phyloP scores from a whole-genome alignment of 495 filamentous ascomycete species.

The Penicillium salamii region DNA sequence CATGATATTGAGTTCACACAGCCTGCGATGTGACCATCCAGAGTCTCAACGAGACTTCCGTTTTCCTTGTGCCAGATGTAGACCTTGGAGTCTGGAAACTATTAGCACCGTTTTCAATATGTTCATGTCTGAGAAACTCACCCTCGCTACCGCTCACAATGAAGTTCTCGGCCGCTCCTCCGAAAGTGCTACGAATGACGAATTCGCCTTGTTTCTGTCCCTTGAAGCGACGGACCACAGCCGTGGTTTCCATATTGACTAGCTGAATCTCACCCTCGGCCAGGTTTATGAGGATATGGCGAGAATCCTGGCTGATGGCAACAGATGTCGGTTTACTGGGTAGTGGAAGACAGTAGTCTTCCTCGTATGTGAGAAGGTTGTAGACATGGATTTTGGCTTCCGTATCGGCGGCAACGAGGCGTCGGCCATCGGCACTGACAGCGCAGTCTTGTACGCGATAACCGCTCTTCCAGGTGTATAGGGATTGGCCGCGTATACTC shows the following conservation, averaged over 20 bases:
- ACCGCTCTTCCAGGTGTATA: slow-evolving; percentile 62
- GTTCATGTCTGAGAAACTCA: slow-evolving; percentile 28
- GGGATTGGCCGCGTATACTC: slow-evolving; percentile 50
- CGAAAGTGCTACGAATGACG: slow-evolving; percentile 79
- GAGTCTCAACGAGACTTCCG: slow-evolving; percentile 67
- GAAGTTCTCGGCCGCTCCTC: slow-evolving; percentile 87
- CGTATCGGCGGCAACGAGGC: slow-evolving; percentile 73
- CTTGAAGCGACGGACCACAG: slow-evolving; percentile 66
- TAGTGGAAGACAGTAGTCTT: slow-evolving; percentile 69
- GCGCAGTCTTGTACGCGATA: slow-evolving; percentile 82
- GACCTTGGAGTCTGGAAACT: slow-evolving; percentile 63
- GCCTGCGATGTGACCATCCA: slow-evolving; percentile 70
- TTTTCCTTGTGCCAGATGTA: slow-evolving; percentile 90
- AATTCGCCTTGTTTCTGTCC: slow-evolving; percentile 70
- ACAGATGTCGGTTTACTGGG: slow-evolving; percentile 70
- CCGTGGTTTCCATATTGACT: slow-evolving; percentile 70
- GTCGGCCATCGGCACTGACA: slow-evolving; percentile 73
- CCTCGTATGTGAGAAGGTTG: slow-evolving; percentile 69
- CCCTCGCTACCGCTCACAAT: slow-evolving; percentile 91
- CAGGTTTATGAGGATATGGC: slow-evolving; percentile 78
- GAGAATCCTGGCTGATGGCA: slow-evolving; percentile 75
- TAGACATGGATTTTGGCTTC: slow-evolving; percentile 74
- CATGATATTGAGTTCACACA: slow-evolving; percentile 90
- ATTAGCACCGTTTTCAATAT: slow-evolving; percentile 14
- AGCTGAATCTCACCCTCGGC: slow-evolving; percentile 70